These are phyloP conservation scores for Schizophyllum commune DNA, from an alignment of 1,284 basidiomycete species.

Conservation along the genomic window DNA sequence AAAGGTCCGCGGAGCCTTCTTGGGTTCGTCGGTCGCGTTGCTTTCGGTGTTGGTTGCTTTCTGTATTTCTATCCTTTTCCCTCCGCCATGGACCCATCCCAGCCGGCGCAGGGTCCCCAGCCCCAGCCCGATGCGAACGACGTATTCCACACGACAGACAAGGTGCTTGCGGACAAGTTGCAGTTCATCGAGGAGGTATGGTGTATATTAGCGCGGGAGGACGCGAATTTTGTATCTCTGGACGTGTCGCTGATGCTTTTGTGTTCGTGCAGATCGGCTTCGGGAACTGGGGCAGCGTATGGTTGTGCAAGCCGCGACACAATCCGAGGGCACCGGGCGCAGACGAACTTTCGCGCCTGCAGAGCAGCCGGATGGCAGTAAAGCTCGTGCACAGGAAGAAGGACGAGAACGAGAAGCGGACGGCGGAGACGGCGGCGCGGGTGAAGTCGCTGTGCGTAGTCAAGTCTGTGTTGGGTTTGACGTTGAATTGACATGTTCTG, in stretches of 20 bases:
- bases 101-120: not conserved
- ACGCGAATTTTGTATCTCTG: slow-evolving; percentile 2
- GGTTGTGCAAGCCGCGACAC: slow-evolving; percentile 61
- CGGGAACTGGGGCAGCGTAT: slow-evolving; percentile 84
- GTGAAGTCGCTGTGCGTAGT: slow-evolving; percentile 71
- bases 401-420: slow-evolving; percentile 28
- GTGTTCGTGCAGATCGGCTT: slow-evolving; percentile 56
- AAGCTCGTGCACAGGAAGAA: slow-evolving; percentile 85
- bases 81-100: not conserved
- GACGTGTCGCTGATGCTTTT: not conserved
- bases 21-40: not conserved
- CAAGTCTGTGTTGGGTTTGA: slow-evolving; percentile 5
- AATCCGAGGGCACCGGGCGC: slow-evolving; percentile 26
- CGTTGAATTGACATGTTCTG: slow-evolving; percentile 1
- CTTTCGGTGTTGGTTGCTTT: not conserved
- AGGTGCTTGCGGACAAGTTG: slow-evolving; percentile 59
- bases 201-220: slow-evolving; percentile 6
- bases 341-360: slow-evolving; percentile 27
- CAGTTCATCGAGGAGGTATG: slow-evolving; percentile 71
- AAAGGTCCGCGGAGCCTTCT: not conserved
- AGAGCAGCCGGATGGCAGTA: slow-evolving; percentile 64
- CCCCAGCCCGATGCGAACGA: slow-evolving; percentile 16
- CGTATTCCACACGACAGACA: slow-evolving; percentile 47
- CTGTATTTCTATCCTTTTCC: not conserved
- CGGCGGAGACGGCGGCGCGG: slow-evolving; percentile 74